Conservation (phyloP, 148 eudicot genomes). For the Beta vulgaris region DNA sequence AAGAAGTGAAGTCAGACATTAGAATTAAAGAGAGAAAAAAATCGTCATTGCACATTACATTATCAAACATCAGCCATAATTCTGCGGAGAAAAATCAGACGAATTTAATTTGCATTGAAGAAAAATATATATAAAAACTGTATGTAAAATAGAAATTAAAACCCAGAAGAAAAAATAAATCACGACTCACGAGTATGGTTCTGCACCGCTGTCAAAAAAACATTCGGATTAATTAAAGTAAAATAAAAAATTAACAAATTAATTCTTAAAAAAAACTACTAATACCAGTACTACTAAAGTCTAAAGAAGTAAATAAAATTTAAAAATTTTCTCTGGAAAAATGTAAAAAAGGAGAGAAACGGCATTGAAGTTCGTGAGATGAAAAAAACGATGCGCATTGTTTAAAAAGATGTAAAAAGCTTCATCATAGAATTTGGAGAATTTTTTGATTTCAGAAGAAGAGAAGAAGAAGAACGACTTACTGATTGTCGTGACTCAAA, state of each 20-base stretch:
- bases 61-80: neutral
- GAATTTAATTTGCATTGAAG: neutral
- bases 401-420: neutral
- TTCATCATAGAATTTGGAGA: neutral
- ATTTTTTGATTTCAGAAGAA: neutral
- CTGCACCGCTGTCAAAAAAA: slow-evolving; percentile 11
- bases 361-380: neutral
- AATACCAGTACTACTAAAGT: neutral
- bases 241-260: neutral
- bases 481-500: neutral
- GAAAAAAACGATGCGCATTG: neutral
- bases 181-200: neutral
- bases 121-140: neutral
- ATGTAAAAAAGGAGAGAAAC: neutral
- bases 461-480: neutral
- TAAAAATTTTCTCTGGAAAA: neutral
- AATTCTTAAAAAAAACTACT: neutral
- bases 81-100: neutral
- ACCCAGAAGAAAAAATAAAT: neutral
- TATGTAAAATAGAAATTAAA: neutral
- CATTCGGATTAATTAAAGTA: slow-evolving; percentile 15
- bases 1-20: slow-evolving; percentile 16
- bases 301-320: neutral
- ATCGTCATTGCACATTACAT: neutral
- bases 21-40: neutral